phyloP scores from a whole-genome alignment of 495 filamentous ascomycete genomes.

The Immersiella caudata region DNA sequence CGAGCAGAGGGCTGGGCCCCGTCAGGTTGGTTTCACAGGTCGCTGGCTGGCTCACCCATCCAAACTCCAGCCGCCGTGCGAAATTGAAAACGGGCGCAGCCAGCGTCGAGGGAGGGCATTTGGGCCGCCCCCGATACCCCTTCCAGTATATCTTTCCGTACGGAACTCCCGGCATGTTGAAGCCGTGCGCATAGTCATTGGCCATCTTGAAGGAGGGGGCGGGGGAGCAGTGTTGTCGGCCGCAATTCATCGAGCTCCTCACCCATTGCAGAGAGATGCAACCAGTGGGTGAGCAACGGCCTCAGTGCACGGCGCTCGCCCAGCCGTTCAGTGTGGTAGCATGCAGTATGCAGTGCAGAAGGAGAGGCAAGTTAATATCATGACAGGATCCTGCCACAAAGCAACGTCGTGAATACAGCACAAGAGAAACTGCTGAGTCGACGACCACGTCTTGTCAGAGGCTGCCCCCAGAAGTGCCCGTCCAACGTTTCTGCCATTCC shows the following conservation, averaged over 20 bases:
- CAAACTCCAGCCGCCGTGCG: background rate
- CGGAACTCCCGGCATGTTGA: background rate
- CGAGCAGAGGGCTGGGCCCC: background rate
- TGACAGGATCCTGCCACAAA: background rate
- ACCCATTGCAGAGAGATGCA: background rate
- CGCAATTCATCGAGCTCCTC: background rate
- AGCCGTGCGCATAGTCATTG: background rate
- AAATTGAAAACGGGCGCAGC: slow-evolving; percentile 15
- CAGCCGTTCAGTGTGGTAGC: slow-evolving; percentile 7
- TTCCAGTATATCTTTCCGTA: background rate
- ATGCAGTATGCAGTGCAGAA: slow-evolving; percentile 7
- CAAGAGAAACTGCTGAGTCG: background rate
- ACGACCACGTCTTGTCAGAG: background rate
- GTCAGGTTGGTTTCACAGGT: background rate
- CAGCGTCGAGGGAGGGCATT: background rate
- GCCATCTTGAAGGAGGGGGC: background rate
- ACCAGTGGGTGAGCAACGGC: background rate
- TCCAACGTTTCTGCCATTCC: background rate
- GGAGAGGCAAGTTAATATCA: slow-evolving; percentile 1
- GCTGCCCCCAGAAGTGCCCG: background rate
- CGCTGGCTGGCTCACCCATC: background rate
- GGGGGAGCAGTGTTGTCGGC: background rate
- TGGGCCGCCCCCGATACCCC: background rate
- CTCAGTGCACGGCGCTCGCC: background rate
- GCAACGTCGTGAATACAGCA: background rate